Percentiles rank a stretch among this genome's conserved stretches.
phyloP scores from a whole-genome alignment of 2,329 filamentous ascomycete genomes.

The Pyrenochaeta sp. region DNA sequence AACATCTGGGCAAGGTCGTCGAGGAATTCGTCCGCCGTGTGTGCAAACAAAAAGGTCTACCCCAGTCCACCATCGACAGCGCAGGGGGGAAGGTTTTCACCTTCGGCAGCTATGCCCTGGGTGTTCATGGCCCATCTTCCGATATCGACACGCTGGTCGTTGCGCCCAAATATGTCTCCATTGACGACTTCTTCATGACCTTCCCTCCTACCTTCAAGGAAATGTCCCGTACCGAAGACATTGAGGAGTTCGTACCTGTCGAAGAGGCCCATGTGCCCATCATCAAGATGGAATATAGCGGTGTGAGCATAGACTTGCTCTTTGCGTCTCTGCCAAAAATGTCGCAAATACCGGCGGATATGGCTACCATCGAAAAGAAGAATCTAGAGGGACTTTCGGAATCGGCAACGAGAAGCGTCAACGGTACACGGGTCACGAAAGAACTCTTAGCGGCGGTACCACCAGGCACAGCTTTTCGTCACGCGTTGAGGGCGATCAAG shows the following conservation, averaged over 20 bases:
- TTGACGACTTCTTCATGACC: slow-evolving; percentile 89
- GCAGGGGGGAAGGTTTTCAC: slow-evolving; percentile 94
- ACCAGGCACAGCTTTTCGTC: slow-evolving; percentile 86
- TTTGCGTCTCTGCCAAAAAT: slow-evolving; percentile 55
- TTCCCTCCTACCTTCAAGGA: slow-evolving; percentile 83
- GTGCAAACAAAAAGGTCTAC: slow-evolving; percentile 75
- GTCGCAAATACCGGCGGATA: slow-evolving; percentile 60
- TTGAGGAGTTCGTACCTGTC: slow-evolving; percentile 85
- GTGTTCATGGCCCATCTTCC: slow-evolving; percentile 90
- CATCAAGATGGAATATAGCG: slow-evolving; percentile 92
- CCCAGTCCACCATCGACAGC: slow-evolving; percentile 79
- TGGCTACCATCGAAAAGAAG: slow-evolving; percentile 82
- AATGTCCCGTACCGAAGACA: slow-evolving; percentile 79
- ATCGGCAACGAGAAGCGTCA: slow-evolving; percentile 85
- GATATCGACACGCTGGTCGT: slow-evolving; percentile 98
- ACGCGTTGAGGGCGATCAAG: slow-evolving; percentile 91
- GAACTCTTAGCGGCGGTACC: slow-evolving; percentile 91
- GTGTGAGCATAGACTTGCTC: slow-evolving; percentile 94
- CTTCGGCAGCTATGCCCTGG: slow-evolving; percentile 93
- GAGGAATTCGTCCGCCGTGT: slow-evolving; percentile 88
- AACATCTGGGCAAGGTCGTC: slow-evolving; percentile 79
- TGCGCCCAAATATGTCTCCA: slow-evolving; percentile 85
- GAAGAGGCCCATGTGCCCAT: slow-evolving; percentile 94
- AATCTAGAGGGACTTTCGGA: slow-evolving; percentile 88
- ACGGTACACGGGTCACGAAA: slow-evolving; percentile 92